phyloP scores from a whole-genome alignment of 1,284 basidiomycete species.

The Erythrobasidium hasegawianum region DNA sequence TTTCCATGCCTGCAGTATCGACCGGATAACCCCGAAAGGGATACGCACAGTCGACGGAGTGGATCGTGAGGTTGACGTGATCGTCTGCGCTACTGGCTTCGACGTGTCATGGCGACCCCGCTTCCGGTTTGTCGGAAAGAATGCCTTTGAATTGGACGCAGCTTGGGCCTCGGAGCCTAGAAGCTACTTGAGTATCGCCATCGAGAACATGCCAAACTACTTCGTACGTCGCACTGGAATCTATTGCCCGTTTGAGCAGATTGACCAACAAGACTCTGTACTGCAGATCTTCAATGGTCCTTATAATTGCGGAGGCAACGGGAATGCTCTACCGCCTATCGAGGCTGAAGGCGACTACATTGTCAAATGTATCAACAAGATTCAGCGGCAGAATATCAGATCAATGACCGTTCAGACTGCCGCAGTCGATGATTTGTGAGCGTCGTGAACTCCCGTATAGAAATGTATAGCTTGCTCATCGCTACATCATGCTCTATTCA shows the following conservation, averaged over 20 bases:
- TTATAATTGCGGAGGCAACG: conserved; percentile 32
- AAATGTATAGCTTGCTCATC: not conserved
- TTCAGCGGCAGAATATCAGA: conserved; percentile 32
- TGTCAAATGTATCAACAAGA: conserved; percentile 34
- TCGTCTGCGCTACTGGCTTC: conserved; percentile 37
- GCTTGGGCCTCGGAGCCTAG: conserved; percentile 31
- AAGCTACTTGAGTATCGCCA: conserved; percentile 33
- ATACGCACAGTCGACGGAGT: conserved; percentile 28
- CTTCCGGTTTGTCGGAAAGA: conserved; percentile 22
- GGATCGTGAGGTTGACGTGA: conserved; percentile 32
- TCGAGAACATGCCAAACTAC: conserved; percentile 36
- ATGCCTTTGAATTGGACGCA: conserved; percentile 31
- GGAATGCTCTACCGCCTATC: conserved; percentile 32
- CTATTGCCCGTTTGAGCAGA: conserved; percentile 8
- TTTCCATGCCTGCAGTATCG: conserved; percentile 6
- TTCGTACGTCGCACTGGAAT: no score
- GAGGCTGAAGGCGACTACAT: conserved; percentile 36
- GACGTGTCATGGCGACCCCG: conserved; percentile 35
- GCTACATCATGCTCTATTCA: not conserved
- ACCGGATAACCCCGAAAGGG: conserved; percentile 21
- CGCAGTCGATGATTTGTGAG: conserved; percentile 31
- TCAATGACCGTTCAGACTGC: conserved; percentile 24
- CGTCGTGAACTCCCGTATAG: not conserved
- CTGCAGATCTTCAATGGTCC: conserved; percentile 34
- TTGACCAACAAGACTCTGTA: not conserved